A percentile compares a stretch with the other conserved stretches of the same genome.
These are phyloP conservation scores for Dioscorea cayenensis DNA, from an alignment of 116 monocot genomes.

Conservation along the genomic window DNA sequence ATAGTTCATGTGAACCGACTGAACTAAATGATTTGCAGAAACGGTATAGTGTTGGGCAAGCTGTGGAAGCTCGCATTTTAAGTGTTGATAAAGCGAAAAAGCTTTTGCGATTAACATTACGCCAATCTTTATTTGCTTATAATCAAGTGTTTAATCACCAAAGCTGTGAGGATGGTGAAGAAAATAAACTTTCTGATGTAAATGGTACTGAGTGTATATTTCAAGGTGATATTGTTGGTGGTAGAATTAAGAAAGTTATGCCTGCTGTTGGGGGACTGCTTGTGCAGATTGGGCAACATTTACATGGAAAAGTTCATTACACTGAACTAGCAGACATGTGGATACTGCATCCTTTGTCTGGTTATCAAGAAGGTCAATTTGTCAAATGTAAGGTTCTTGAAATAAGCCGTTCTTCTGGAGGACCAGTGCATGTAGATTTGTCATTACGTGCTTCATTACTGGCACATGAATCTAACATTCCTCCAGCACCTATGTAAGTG, in stretches of 20 bases:
- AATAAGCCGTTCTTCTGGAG: conserved; percentile 49
- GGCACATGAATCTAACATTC: neutral
- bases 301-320: conserved; percentile 61
- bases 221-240: conserved; percentile 64
- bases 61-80: conserved; percentile 47
- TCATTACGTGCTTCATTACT: conserved; percentile 52
- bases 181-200: conserved; percentile 12
- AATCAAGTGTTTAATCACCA: conserved; percentile 1
- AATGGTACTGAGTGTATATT: conserved; percentile 32
- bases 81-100: conserved; percentile 54
- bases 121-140: conserved; percentile 1
- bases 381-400: conserved; percentile 83
- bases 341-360: conserved; percentile 34
- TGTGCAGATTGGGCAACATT: conserved; percentile 84
- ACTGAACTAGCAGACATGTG: conserved; percentile 55
- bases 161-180: neutral
- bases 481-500: conserved; percentile 29
- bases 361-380: conserved; percentile 64
- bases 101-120: conserved; percentile 36
- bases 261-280: conserved; percentile 80
- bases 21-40: conserved; percentile 76
- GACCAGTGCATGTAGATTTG: conserved; percentile 70
- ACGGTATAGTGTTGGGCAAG: conserved; percentile 52
- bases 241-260: conserved; percentile 69
- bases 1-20: conserved; percentile 72